Evolutionary conservation across 164 flowering plant species (phyloP).

Genomic region (Macadamia integrifolia): DNA sequence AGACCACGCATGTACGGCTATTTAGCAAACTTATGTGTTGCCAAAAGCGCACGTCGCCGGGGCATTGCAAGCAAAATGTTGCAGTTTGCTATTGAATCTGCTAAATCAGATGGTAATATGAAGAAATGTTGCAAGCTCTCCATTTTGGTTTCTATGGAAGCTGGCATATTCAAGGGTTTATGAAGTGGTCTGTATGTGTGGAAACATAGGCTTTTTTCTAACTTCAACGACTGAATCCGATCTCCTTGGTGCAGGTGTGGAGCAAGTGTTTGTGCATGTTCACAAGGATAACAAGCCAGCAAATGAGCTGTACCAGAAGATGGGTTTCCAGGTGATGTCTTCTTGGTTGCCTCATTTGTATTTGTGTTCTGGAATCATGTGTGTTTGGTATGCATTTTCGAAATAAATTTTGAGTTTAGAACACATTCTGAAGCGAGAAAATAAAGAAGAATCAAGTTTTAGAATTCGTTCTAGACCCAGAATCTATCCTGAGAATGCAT

Average conservation of each 20-base stretch:
- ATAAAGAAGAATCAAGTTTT: too few species aligned
- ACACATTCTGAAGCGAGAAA: too few species aligned
- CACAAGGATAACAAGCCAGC: constrained; percentile 50
- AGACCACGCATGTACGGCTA: constrained; percentile 47
- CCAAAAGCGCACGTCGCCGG: constrained; percentile 64
- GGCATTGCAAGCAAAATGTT: constrained; percentile 81
- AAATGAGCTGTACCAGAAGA: constrained; percentile 43
- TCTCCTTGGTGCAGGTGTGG: constrained; percentile 36
- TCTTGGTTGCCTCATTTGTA: not conserved
- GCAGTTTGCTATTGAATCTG: constrained; percentile 48
- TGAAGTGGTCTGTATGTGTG: too few species aligned
- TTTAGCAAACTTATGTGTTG: constrained; percentile 63
- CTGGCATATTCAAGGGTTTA: not conserved
- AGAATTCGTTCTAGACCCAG: too few species aligned
- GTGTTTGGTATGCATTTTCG: too few species aligned
- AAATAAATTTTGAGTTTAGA: too few species aligned
- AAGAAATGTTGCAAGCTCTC: too few species aligned
- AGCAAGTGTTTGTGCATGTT: constrained; percentile 59
- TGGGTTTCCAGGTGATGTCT: constrained; percentile 63
- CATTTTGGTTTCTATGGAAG: not conserved
- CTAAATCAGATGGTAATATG: constrained; percentile 44
- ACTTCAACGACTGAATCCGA: not conserved
- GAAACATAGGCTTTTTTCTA: not conserved
- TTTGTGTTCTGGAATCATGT: too few species aligned
- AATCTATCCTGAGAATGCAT: too few species aligned